Conservation (phyloP, 2,329 filamentous ascomycete genomes). For the Cadophora sp. region DNA sequence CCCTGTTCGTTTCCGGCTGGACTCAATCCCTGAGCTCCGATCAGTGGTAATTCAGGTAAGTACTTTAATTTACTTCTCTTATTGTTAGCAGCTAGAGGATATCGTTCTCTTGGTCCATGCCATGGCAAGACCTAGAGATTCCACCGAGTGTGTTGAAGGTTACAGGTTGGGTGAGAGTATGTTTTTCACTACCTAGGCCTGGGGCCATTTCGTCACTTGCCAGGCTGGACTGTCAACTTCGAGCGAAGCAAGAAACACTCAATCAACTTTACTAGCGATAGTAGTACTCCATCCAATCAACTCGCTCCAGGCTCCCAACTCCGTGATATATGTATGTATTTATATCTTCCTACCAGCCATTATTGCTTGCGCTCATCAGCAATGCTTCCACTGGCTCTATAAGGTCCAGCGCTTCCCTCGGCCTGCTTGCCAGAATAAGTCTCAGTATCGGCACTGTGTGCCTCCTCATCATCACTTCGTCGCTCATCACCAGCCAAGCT, state of each 20-base stretch:
- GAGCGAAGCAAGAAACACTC: neutral
- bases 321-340: neutral
- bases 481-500: constrained; percentile 38
- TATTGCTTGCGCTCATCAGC: constrained; percentile 13
- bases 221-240: too few species aligned
- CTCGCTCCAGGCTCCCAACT: neutral
- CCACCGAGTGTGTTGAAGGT: too few species aligned
- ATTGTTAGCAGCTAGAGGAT: too few species aligned
- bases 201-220: too few species aligned
- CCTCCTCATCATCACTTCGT: constrained; percentile 25
- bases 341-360: neutral
- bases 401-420: neutral
- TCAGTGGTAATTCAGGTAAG: too few species aligned
- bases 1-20: too few species aligned
- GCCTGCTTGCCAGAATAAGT: constrained; percentile 14
- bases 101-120: too few species aligned
- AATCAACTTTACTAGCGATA: neutral
- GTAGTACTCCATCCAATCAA: neutral
- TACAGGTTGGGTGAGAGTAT: too few species aligned
- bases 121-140: too few species aligned
- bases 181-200: too few species aligned
- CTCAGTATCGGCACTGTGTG: neutral
- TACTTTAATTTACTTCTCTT: too few species aligned
- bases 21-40: too few species aligned
- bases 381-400: constrained; percentile 14